Conservation (phyloP, 2,329 filamentous ascomycete genomes). For the Fusarium pininemorale region DNA sequence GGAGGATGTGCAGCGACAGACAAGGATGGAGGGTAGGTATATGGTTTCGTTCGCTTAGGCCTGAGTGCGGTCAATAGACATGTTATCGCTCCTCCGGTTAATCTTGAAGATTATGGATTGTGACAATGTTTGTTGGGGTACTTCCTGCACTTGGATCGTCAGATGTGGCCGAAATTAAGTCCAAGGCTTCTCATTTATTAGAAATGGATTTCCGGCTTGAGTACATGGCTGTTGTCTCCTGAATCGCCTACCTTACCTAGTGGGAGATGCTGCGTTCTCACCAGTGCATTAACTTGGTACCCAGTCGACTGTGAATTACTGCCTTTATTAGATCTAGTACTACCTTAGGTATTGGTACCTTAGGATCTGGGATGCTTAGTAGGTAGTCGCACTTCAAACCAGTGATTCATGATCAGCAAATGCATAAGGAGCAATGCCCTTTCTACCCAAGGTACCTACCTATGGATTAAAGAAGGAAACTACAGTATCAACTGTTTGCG, state of each 20-base stretch:
- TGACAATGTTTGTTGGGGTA: background rate
- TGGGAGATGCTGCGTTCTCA: background rate
- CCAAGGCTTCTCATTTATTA: background rate
- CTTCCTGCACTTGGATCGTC: background rate
- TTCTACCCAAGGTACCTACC: background rate
- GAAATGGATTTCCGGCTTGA: background rate
- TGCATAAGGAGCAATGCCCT: background rate
- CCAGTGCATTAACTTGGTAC: background rate
- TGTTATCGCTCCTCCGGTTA: background rate
- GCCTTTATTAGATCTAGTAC: too few species aligned
- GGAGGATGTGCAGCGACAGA: slow-evolving; percentile 41
- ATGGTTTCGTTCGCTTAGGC: slow-evolving; percentile 19
- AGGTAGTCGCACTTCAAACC: background rate
- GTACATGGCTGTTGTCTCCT: background rate
- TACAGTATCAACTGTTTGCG: background rate
- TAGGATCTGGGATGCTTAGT: background rate
- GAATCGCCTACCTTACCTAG: background rate
- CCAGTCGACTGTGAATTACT: background rate
- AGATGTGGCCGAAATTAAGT: background rate
- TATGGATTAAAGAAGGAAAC: background rate
- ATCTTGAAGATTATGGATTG: background rate
- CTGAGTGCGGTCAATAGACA: background rate
- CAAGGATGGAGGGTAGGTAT: slow-evolving; percentile 29
- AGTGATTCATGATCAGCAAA: background rate
- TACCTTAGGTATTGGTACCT: too few species aligned